Conservation (phyloP, 2,329 filamentous ascomycete genomes). For the Tolypocladium nubicola region DNA sequence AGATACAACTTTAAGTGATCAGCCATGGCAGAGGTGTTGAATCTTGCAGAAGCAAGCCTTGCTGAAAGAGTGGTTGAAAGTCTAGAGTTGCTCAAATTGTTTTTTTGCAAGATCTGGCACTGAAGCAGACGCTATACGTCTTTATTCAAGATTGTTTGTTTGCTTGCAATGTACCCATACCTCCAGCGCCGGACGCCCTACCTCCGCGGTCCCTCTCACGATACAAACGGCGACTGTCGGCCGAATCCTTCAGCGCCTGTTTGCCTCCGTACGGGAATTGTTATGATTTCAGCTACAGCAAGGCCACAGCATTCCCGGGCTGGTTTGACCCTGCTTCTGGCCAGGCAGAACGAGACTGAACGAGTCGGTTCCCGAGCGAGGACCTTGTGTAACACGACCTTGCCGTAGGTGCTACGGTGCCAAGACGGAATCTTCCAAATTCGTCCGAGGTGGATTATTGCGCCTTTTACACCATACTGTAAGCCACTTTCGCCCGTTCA, state of each 20-base stretch:
- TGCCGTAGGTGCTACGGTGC: no score
- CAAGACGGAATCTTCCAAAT: no score
- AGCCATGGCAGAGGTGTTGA: neutral
- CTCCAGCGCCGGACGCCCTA: no score
- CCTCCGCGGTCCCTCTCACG: no score
- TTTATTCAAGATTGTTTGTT: neutral
- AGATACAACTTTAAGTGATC: conserved; percentile 3
- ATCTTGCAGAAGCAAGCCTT: neutral
- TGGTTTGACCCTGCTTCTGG: neutral
- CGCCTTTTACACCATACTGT: no score
- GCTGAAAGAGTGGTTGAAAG: neutral
- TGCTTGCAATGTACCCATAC: neutral
- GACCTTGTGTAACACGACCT: no score
- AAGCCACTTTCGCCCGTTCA: no score
- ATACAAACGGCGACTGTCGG: no score
- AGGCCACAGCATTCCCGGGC: neutral
- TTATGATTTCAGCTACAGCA: neutral
- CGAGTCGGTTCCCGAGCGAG: no score
- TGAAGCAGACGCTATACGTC: neutral
- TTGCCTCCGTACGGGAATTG: neutral
- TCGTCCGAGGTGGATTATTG: no score
- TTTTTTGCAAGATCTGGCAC: neutral
- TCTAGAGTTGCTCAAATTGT: neutral
- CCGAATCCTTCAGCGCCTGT: no score
- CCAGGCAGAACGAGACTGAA: no score